Conservation (phyloP, 345 rosid species). For the Mangifera indica region DNA sequence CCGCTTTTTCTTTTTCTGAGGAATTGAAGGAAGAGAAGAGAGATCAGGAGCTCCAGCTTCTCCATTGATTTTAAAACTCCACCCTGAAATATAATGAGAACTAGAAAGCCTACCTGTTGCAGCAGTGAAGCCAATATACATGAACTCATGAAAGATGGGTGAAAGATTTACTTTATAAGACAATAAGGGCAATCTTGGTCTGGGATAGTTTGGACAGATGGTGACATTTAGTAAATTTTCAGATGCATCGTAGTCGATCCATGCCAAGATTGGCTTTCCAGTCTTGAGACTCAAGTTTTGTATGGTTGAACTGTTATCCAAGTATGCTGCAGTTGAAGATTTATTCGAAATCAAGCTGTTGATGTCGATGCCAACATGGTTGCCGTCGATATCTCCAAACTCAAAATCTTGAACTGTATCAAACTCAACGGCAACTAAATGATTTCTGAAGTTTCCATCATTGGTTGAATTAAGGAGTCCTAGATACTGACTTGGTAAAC, state of each 20-base stretch:
- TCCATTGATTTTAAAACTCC: too few species aligned
- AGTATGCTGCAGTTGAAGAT: constrained; percentile 41
- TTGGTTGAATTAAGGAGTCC: neutral
- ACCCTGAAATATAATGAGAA: too few species aligned
- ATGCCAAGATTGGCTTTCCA: constrained; percentile 41
- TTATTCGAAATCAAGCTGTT: constrained; percentile 35
- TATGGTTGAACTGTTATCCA: constrained; percentile 18
- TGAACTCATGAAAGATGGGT: too few species aligned
- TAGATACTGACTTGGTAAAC: constrained; percentile 18
- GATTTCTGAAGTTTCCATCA: neutral
- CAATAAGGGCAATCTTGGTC: constrained; percentile 47
- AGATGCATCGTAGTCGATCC: constrained; percentile 56
- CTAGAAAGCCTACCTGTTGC: too few species aligned
- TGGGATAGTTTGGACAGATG: constrained; percentile 33
- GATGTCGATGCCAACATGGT: constrained; percentile 61
- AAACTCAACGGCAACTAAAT: constrained; percentile 34
- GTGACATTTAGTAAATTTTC: constrained; percentile 42
- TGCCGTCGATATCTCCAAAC: constrained; percentile 39
- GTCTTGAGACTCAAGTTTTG: constrained; percentile 34
- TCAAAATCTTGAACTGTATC: constrained; percentile 34
- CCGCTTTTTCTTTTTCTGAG: too few species aligned
- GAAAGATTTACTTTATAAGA: constrained; percentile 17
- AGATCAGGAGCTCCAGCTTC: too few species aligned
- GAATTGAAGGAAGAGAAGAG: too few species aligned
- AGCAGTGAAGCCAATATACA: too few species aligned